phyloP scores from a whole-genome alignment of 2,329 filamentous ascomycete genomes.

The Trichoderma guizhouense region DNA sequence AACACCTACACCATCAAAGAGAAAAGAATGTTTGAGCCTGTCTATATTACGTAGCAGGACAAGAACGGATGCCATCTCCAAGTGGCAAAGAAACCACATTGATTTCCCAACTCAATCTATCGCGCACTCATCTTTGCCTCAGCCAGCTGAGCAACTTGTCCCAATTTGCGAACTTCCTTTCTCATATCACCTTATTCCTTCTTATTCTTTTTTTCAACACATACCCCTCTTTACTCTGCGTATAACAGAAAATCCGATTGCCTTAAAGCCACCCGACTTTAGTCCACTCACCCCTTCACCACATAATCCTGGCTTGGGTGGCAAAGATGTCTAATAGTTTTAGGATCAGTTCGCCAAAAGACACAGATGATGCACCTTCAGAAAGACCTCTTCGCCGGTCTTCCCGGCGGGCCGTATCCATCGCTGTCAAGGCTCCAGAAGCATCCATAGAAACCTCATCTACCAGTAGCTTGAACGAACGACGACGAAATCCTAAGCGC shows the following conservation, averaged over 20 bases:
- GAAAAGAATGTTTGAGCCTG: neutral
- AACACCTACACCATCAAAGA: neutral
- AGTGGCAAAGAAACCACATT: neutral
- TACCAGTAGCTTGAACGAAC: conserved; percentile 22
- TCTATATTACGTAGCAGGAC: neutral
- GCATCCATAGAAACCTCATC: neutral
- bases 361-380: neutral
- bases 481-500: conserved; percentile 43
- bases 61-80: neutral
- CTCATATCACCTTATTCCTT: neutral
- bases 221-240: neutral
- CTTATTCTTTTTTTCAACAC: neutral
- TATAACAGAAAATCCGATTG: neutral
- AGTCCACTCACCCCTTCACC: too few species aligned
- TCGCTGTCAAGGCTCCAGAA: neutral
- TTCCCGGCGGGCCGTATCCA: neutral
- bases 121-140: neutral
- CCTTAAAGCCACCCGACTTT: neutral
- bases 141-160: neutral
- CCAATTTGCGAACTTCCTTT: neutral
- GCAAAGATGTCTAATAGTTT: neutral
- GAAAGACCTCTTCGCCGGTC: conserved; percentile 15
- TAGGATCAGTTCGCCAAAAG: neutral
- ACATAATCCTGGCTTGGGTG: neutral
- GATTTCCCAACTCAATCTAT: neutral